Conservation (phyloP, 2,329 filamentous ascomycete genomes). For the Aspergillus tubingensis region DNA sequence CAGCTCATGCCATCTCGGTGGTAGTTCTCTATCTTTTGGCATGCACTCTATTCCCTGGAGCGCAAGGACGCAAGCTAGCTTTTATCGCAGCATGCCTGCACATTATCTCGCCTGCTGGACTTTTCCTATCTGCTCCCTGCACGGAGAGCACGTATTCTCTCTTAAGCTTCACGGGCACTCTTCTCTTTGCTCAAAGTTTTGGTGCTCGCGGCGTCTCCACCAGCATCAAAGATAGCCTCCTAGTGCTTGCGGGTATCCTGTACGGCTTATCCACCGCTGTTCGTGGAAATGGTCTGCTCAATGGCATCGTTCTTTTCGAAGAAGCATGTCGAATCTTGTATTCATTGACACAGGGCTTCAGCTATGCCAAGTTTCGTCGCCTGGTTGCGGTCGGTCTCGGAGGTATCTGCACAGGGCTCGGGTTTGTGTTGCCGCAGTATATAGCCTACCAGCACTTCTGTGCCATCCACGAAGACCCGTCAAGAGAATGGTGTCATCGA, state of each 20-base stretch:
- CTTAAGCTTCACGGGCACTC: conserved; percentile 6
- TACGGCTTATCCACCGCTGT: conserved; percentile 7
- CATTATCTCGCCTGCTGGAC: conserved; percentile 10
- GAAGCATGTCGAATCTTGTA: conserved; percentile 7
- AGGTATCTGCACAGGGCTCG: conserved; percentile 9
- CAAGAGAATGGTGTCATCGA: conserved; percentile 7
- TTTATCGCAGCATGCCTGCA: conserved; percentile 13
- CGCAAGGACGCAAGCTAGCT: conserved; percentile 8
- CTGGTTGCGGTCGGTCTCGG: conserved; percentile 5
- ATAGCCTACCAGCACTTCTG: conserved; percentile 12
- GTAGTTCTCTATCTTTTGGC: conserved; percentile 3
- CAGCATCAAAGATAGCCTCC: neutral
- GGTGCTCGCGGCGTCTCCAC: neutral
- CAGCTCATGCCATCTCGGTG: conserved; percentile 8
- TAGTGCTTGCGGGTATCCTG: conserved; percentile 5
- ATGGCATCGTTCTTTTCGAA: conserved; percentile 9
- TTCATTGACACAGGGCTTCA: neutral
- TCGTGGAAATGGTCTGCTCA: conserved; percentile 12
- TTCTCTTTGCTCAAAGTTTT: conserved; percentile 12
- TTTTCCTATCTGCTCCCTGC: conserved; percentile 11
- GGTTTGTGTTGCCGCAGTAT: conserved; percentile 10
- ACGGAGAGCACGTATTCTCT: conserved; percentile 9
- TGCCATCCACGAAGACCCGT: neutral
- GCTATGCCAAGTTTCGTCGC: neutral
- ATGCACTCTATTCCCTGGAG: conserved; percentile 1